phyloP scores from a whole-genome alignment of 768 basidiomycete species.

The Suillus spraguei region DNA sequence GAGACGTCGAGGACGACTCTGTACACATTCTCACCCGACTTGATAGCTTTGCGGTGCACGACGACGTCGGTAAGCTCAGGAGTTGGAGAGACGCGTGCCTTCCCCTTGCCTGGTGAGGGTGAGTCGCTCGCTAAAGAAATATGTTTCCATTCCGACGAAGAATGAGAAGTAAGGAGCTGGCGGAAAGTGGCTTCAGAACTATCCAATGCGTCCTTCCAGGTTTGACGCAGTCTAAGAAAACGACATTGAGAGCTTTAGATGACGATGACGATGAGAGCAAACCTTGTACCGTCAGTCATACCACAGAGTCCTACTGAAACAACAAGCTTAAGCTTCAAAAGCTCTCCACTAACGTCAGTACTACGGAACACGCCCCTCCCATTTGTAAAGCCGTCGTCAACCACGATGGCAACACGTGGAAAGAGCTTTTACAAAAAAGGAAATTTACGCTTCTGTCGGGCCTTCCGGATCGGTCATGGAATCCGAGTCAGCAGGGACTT shows the following conservation, averaged over 20 bases:
- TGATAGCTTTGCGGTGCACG: conserved; percentile 72
- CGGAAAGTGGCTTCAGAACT: conserved; percentile 79
- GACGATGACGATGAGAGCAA: neutral
- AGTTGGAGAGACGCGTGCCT: conserved; percentile 48
- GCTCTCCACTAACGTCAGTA: neutral
- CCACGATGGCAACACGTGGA: conserved; percentile 5
- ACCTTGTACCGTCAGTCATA: conserved; percentile 70
- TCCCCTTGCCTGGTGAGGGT: conserved; percentile 57
- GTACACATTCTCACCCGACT: conserved; percentile 77
- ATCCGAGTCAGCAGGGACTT: neutral
- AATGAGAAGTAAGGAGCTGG: conserved; percentile 70
- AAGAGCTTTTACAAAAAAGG: neutral
- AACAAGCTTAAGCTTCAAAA: conserved; percentile 1
- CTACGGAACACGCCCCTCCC: conserved; percentile 5
- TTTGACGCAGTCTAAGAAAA: conserved; percentile 66
- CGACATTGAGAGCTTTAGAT: neutral
- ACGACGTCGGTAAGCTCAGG: conserved; percentile 74
- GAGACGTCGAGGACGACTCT: conserved; percentile 82
- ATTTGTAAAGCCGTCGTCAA: neutral
- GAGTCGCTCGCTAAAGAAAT: conserved; percentile 52
- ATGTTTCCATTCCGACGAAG: conserved; percentile 80
- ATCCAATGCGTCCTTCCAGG: conserved; percentile 78
- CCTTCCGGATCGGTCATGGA: neutral
- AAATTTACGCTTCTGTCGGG: neutral
- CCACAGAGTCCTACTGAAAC: conserved; percentile 1